A percentile compares a stretch with the other conserved stretches of the same genome.
Evolutionary conservation across 768 basidiomycete genomes (phyloP).

Genomic region (Pisolithus microcarpus): DNA sequence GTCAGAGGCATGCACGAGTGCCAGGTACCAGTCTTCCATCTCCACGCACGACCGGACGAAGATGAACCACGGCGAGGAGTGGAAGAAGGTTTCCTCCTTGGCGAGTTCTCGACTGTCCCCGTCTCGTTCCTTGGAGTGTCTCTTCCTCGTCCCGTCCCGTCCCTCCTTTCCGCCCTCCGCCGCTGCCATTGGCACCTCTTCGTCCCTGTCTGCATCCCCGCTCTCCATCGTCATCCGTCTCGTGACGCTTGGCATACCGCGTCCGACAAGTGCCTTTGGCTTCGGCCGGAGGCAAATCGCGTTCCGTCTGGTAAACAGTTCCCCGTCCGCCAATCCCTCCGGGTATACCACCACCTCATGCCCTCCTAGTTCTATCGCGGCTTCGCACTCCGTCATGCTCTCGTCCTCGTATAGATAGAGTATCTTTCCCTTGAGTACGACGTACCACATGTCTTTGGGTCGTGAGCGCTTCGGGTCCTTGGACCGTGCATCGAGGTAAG

Average conservation of each 20-base stretch:
- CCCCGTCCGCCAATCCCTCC: constrained; percentile 72
- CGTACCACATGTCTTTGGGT: constrained; percentile 91
- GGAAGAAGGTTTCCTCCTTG: constrained; percentile 44
- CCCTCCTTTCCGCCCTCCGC: constrained; percentile 26
- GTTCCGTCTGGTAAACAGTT: constrained; percentile 86
- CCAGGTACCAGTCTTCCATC: constrained; percentile 97
- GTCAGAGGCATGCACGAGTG: constrained; percentile 68
- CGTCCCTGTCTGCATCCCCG: constrained; percentile 9
- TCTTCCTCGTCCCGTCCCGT: constrained; percentile 32
- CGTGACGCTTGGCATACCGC: constrained; percentile 42
- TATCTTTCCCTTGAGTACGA: constrained; percentile 84
- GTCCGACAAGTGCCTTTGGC: constrained; percentile 20
- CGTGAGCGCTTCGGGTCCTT: constrained; percentile 78
- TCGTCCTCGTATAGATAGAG: constrained; percentile 94
- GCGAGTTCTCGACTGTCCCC: constrained; percentile 26
- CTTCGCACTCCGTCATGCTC: constrained; percentile 82
- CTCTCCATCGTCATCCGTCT: constrained; percentile 14
- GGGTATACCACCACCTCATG: constrained; percentile 75
- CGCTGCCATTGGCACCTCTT: constrained; percentile 31
- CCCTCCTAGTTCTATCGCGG: constrained; percentile 77
- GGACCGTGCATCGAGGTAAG: constrained; percentile 74
- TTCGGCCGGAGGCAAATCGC: constrained; percentile 73
- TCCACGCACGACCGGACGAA: constrained; percentile 82
- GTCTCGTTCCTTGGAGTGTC: constrained; percentile 33
- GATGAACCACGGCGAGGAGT: constrained; percentile 80